These are phyloP conservation scores for Phyllosticta ampelicida DNA, from an alignment of 2,329 filamentous ascomycete genomes.

Conservation along the genomic window DNA sequence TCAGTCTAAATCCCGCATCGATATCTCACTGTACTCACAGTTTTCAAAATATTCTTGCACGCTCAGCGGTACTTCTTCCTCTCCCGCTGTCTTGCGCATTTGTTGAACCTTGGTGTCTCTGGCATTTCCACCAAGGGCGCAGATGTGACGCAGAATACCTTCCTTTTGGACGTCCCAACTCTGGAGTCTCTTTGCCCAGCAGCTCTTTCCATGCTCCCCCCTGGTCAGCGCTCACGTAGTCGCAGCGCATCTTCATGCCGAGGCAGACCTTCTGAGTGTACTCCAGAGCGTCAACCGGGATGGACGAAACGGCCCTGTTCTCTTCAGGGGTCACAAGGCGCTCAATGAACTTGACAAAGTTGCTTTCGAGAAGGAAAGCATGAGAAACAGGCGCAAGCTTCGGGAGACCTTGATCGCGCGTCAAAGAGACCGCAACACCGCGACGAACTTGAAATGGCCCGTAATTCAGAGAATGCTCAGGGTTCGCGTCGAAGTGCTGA, in stretches of 20 bases:
- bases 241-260: not conserved
- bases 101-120: not conserved
- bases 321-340: not conserved
- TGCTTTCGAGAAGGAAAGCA: not conserved
- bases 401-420: not conserved
- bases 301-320: not conserved
- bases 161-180: not conserved
- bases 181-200: not conserved
- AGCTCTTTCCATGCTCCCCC: not conserved
- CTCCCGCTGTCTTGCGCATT: not conserved
- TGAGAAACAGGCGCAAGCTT: not conserved
- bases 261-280: not conserved
- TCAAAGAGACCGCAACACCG: not conserved
- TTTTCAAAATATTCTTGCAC: not conserved
- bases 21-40: not conserved
- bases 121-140: not conserved
- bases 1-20: not conserved
- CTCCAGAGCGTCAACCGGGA: not conserved
- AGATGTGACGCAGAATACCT: not conserved
- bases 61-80: not conserved
- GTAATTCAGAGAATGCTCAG: not conserved
- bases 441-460: not conserved
- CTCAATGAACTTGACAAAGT: not conserved
- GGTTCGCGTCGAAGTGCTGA: not conserved
- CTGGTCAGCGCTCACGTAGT: not conserved